phyloP scores from a whole-genome alignment of 2,329 filamentous ascomycete genomes.

The Elsinoe perseae region DNA sequence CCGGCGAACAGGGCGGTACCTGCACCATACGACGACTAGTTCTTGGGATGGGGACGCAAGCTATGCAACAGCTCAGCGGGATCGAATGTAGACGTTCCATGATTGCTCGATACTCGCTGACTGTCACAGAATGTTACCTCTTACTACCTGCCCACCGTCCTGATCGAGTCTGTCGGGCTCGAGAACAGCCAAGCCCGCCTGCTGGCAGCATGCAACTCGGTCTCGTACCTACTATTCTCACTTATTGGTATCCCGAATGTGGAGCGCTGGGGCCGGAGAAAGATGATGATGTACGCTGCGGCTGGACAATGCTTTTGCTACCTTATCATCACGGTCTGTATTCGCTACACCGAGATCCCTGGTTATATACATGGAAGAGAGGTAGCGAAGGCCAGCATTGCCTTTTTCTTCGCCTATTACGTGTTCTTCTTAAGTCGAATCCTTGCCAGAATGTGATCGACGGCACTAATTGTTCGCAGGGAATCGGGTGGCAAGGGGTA shows the following conservation, averaged over 20 bases:
- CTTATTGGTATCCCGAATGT: constrained; percentile 42
- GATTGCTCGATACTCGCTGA: neutral
- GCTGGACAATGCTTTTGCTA: constrained; percentile 48
- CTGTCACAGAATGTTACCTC: constrained; percentile 30
- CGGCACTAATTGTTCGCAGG: too few species aligned
- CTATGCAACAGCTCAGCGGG: constrained; percentile 42
- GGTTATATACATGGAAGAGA: constrained; percentile 23
- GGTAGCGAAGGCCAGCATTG: constrained; percentile 37
- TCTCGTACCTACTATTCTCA: constrained; percentile 43
- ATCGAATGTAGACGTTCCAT: neutral
- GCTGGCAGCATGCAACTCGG: constrained; percentile 48
- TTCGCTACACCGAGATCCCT: constrained; percentile 35
- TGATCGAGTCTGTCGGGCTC: constrained; percentile 51
- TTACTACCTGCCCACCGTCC: constrained; percentile 52
- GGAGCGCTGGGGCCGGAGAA: constrained; percentile 48
- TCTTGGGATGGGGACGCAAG: constrained; percentile 48
- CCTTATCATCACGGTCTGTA: constrained; percentile 44
- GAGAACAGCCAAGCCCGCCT: constrained; percentile 45
- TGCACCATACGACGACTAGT: constrained; percentile 45
- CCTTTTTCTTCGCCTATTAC: constrained; percentile 49
- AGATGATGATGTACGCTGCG: constrained; percentile 52
- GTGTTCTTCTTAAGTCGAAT: too few species aligned
- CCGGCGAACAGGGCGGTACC: constrained; percentile 39
- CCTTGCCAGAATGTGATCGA: too few species aligned
- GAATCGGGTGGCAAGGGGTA: constrained; percentile 41